phyloP scores from a whole-genome alignment of 495 filamentous ascomycete species.

The Neurospora tetraspora region DNA sequence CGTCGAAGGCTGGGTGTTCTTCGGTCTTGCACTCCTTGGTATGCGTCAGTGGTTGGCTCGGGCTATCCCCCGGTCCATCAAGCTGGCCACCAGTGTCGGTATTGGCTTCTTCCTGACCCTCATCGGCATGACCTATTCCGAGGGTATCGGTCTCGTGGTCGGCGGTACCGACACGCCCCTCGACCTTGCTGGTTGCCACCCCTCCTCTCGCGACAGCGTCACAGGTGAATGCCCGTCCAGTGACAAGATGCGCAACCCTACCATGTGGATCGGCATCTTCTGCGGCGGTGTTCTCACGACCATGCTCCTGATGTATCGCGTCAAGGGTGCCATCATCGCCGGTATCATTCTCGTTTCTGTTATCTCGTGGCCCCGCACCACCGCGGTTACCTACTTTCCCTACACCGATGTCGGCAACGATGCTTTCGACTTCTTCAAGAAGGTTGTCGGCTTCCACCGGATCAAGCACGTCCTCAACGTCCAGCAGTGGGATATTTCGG shows the following conservation, averaged over 20 bases:
- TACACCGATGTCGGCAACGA: slow-evolving; percentile 53
- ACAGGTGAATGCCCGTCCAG: slow-evolving; percentile 39
- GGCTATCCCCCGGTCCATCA: slow-evolving; percentile 66
- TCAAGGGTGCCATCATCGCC: slow-evolving; percentile 72
- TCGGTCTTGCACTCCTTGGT: slow-evolving; percentile 56
- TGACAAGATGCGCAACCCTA: slow-evolving; percentile 63
- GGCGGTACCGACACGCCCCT: slow-evolving; percentile 50
- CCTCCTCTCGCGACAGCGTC: slow-evolving; percentile 14
- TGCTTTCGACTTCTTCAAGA: slow-evolving; percentile 72
- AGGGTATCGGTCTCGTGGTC: slow-evolving; percentile 65
- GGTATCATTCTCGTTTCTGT: slow-evolving; percentile 75
- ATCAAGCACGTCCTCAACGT: slow-evolving; percentile 55
- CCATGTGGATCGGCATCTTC: slow-evolving; percentile 79
- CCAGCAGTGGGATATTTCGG: slow-evolving; percentile 57
- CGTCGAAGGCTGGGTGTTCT: slow-evolving; percentile 69
- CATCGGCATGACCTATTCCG: slow-evolving; percentile 69
- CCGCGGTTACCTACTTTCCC: slow-evolving; percentile 68
- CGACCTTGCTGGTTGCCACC: slow-evolving; percentile 56
- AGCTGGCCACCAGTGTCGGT: slow-evolving; percentile 72
- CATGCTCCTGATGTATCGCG: slow-evolving; percentile 68
- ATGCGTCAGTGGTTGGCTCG: slow-evolving; percentile 77
- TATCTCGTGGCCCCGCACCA: slow-evolving; percentile 71
- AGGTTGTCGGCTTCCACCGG: slow-evolving; percentile 70
- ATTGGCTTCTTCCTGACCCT: slow-evolving; percentile 74
- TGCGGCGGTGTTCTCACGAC: slow-evolving; percentile 68